phyloP scores from a whole-genome alignment of 805 yeast genomes.

The Monosporozyma aquatica region DNA sequence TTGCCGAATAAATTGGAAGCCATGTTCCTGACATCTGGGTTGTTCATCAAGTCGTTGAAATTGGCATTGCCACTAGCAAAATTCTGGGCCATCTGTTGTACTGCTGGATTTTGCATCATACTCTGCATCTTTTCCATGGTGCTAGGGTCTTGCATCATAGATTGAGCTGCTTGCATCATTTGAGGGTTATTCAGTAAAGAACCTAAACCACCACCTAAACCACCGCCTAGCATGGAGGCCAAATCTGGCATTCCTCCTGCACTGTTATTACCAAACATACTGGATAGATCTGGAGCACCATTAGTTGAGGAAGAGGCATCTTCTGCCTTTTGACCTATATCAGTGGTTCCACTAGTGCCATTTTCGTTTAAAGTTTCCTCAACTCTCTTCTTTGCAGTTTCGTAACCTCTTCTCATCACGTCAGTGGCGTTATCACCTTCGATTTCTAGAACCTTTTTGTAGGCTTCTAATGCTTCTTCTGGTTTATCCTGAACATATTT shows the following conservation, averaged over 20 bases:
- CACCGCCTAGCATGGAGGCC: conserved; percentile 62
- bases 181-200: conserved; percentile 85
- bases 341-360: neutral
- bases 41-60: conserved; percentile 64
- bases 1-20: conserved; percentile 60
- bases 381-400: conserved; percentile 82
- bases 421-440: conserved; percentile 82
- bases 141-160: conserved; percentile 76
- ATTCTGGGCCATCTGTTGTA: conserved; percentile 75
- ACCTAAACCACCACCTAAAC: conserved; percentile 42
- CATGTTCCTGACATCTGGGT: conserved; percentile 67
- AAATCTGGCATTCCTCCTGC: conserved; percentile 65
- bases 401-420: conserved; percentile 87
- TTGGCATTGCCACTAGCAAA: conserved; percentile 52
- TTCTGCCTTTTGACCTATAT: neutral
- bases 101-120: conserved; percentile 70
- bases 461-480: conserved; percentile 82
- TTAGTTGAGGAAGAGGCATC: conserved; percentile 22
- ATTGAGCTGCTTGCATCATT: conserved; percentile 79
- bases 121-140: conserved; percentile 59
- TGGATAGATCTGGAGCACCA: conserved; percentile 14
- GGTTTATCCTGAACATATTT: conserved; percentile 91
- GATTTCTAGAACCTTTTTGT: conserved; percentile 73
- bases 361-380: conserved; percentile 54
- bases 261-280: conserved; percentile 22